Conservation (phyloP, 371 early-diverging fungal genomes). For the Vairimorpha ceranae region DNA sequence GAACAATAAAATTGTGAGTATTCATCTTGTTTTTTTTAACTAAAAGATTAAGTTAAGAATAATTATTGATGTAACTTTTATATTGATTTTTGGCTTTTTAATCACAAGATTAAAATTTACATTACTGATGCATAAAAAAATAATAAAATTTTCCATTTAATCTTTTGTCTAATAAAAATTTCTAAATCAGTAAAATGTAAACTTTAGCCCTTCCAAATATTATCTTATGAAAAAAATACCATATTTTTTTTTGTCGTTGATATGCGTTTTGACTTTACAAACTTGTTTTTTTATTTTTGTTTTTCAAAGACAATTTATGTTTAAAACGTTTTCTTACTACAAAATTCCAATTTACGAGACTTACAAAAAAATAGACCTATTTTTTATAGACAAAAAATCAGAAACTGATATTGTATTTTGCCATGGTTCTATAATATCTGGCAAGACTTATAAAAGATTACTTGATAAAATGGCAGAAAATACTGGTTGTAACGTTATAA, state of each 20-base stretch:
- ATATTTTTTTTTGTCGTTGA: background rate
- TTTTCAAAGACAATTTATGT: background rate
- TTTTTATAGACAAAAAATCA: background rate
- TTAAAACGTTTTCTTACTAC: background rate
- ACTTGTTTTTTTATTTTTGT: background rate
- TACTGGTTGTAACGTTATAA: constrained; percentile 22
- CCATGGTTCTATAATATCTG: constrained; percentile 4
- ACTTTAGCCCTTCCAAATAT: too few relatives aligned
- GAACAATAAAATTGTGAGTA: too few relatives aligned
- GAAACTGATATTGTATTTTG: constrained; percentile 30
- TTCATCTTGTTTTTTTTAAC: too few relatives aligned
- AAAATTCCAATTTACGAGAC: background rate
- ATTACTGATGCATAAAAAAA: too few relatives aligned
- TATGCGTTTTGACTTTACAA: background rate
- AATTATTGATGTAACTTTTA: too few relatives aligned
- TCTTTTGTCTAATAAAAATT: too few relatives aligned
- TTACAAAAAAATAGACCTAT: constrained; percentile 8
- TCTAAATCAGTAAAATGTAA: too few relatives aligned
- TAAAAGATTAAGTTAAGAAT: too few relatives aligned
- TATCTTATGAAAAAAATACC: too few relatives aligned
- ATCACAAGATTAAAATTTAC: too few relatives aligned
- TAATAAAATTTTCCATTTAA: too few relatives aligned
- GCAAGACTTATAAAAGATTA: background rate
- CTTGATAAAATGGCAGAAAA: constrained; percentile 11
- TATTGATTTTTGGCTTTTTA: too few relatives aligned